phyloP scores from a whole-genome alignment of 257 asterid species.

The Verbascum thapsus region DNA sequence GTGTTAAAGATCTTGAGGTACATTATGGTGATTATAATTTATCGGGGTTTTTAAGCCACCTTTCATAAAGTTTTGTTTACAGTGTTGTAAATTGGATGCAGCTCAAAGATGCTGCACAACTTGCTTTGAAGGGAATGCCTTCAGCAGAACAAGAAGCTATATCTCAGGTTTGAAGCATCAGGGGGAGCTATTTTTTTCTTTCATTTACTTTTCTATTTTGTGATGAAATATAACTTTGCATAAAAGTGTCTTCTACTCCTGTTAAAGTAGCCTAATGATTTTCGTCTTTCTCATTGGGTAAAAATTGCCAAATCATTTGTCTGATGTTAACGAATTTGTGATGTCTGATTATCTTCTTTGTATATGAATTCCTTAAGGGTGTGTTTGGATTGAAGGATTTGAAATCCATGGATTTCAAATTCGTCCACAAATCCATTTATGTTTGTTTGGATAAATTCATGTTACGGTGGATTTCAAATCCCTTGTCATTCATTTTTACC shows the following conservation, averaged over 20 bases:
- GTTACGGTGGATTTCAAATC: no score
- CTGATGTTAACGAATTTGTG: background rate
- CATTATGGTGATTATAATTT: conserved; percentile 22
- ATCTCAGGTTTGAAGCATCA: conserved; percentile 70
- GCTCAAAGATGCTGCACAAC: conserved; percentile 96
- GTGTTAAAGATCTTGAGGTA: conserved; percentile 97
- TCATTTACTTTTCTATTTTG: conserved; percentile 19
- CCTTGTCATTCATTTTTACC: no score
- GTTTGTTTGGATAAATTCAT: no score
- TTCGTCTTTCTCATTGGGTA: conserved; percentile 22
- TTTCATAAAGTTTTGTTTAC: conserved; percentile 26
- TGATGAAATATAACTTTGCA: conserved; percentile 9
- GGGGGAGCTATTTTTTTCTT: conserved; percentile 17
- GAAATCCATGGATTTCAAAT: no score
- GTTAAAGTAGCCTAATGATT: conserved; percentile 12
- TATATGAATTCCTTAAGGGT: conserved; percentile 7
- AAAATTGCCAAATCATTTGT: conserved; percentile 9
- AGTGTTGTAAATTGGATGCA: conserved; percentile 41
- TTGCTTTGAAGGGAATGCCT: conserved; percentile 90
- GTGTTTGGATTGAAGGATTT: no score
- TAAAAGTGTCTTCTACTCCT: no score
- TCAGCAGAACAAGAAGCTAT: conserved; percentile 95
- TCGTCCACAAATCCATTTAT: no score
- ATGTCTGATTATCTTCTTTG: conserved; percentile 10
- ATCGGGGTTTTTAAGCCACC: conserved; percentile 25